Percentiles rank a stretch among this genome's conserved stretches.
Conservation (phyloP, 345 rosid species). For the Linum tenue region DNA sequence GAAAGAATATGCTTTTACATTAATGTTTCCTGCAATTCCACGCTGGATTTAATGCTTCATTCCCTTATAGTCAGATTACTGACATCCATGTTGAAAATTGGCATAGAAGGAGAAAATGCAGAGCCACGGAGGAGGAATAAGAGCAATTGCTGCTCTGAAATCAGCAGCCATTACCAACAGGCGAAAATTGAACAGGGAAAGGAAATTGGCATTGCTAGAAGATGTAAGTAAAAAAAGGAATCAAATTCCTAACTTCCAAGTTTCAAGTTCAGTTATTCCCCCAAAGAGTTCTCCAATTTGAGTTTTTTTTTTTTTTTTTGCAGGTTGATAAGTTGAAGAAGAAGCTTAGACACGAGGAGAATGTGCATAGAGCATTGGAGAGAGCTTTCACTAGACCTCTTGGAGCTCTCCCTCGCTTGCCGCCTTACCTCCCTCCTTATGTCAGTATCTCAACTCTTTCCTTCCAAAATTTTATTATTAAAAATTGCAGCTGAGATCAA, state of each 20-base stretch:
- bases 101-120: constrained; percentile 53
- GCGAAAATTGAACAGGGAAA: constrained; percentile 64
- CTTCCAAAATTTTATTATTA: not conserved
- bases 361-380: constrained; percentile 75
- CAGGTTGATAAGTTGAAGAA: constrained; percentile 82
- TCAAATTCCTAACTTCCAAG: constrained; percentile 2
- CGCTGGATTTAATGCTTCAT: constrained; percentile 2
- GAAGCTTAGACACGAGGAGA: constrained; percentile 76
- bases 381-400: constrained; percentile 80
- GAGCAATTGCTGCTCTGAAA: constrained; percentile 31
- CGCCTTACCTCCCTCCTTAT: constrained; percentile 72
- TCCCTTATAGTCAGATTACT: constrained; percentile 10
- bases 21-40: constrained; percentile 6
- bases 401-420: constrained; percentile 92
- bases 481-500: constrained; percentile 8
- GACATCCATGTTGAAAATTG: constrained; percentile 17
- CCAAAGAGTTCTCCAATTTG: not conserved
- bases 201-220: constrained; percentile 64
- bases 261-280: not conserved
- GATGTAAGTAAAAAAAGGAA: constrained; percentile 45
- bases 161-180: constrained; percentile 26
- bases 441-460: constrained; percentile 30
- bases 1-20: constrained; percentile 36
- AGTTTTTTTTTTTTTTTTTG: constrained; percentile 4
- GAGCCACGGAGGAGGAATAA: constrained; percentile 24